Evolutionary conservation across 2,329 filamentous ascomycete genomes (phyloP).

Genomic region (Westerdykella ornata): DNA sequence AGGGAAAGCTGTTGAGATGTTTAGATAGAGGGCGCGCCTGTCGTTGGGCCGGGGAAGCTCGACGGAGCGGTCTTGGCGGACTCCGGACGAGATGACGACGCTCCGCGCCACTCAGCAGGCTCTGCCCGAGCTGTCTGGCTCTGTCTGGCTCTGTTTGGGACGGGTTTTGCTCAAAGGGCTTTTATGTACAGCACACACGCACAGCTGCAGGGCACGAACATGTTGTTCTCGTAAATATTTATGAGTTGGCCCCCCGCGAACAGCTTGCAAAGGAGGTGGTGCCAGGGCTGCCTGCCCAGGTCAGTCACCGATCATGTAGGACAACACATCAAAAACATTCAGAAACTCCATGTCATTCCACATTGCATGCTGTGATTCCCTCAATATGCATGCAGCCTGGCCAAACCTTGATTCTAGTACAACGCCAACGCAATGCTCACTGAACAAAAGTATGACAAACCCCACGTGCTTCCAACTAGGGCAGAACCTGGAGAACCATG

Average conservation of each 20-base stretch:
- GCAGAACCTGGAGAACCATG: background rate
- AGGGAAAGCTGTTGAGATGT: background rate
- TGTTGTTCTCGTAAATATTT: too few species aligned
- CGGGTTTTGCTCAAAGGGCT: background rate
- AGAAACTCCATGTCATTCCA: conserved; percentile 32
- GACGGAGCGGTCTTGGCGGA: conserved; percentile 4
- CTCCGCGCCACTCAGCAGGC: conserved; percentile 8
- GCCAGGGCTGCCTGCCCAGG: too few species aligned
- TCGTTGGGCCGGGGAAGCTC: background rate
- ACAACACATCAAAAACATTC: conserved; percentile 31
- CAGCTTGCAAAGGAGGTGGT: too few species aligned
- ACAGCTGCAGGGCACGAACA: conserved; percentile 28
- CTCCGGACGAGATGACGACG: conserved; percentile 8
- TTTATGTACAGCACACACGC: conserved; percentile 31
- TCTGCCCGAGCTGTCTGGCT: background rate
- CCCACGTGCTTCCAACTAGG: background rate
- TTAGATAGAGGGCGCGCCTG: background rate
- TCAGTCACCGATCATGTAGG: conserved; percentile 25
- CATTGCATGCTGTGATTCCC: conserved; percentile 17
- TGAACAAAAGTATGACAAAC: background rate
- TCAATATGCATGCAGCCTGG: conserved; percentile 2
- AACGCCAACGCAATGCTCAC: conserved; percentile 32
- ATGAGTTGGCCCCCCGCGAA: conserved; percentile 13
- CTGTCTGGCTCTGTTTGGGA: background rate
- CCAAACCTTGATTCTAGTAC: conserved; percentile 1